phyloP scores from a whole-genome alignment of 345 rosid genomes.

The Pistacia integerrima region DNA sequence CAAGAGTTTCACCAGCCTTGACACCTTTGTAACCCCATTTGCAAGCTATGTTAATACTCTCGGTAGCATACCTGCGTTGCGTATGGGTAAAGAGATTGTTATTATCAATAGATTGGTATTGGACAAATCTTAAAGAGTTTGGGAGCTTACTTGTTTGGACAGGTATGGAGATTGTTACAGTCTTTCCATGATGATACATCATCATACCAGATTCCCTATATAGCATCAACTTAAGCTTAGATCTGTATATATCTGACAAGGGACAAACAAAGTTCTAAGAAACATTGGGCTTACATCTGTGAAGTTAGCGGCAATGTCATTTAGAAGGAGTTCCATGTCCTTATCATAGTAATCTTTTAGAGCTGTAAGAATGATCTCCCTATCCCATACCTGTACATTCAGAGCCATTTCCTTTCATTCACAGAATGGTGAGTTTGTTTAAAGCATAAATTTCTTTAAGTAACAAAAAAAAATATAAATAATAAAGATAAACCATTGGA shows the following conservation, averaged over 20 bases:
- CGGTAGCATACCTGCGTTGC: slow-evolving; percentile 62
- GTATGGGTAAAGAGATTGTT: neutral
- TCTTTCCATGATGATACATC: slow-evolving; percentile 75
- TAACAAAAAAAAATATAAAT: too few relatives aligned
- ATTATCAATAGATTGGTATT: neutral
- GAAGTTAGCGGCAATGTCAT: slow-evolving; percentile 65
- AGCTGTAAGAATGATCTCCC: slow-evolving; percentile 85
- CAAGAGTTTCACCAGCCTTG: slow-evolving; percentile 61
- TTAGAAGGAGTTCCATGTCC: slow-evolving; percentile 69
- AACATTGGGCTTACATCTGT: slow-evolving; percentile 54
- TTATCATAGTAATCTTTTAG: slow-evolving; percentile 68
- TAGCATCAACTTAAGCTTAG: neutral
- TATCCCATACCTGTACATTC: slow-evolving; percentile 76
- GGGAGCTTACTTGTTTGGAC: slow-evolving; percentile 61
- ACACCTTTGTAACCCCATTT: slow-evolving; percentile 89
- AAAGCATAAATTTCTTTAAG: too few relatives aligned
- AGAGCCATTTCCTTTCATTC: too few relatives aligned
- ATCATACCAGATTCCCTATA: slow-evolving; percentile 80
- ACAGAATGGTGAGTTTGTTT: too few relatives aligned
- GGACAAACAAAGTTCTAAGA: neutral
- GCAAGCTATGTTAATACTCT: slow-evolving; percentile 86
- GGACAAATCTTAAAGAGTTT: too few relatives aligned
- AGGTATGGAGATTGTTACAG: slow-evolving; percentile 63
- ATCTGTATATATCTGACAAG: neutral
- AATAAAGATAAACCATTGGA: too few relatives aligned